Conservation (phyloP, 495 filamentous ascomycete species). For the Xylaria flabelliformis region DNA sequence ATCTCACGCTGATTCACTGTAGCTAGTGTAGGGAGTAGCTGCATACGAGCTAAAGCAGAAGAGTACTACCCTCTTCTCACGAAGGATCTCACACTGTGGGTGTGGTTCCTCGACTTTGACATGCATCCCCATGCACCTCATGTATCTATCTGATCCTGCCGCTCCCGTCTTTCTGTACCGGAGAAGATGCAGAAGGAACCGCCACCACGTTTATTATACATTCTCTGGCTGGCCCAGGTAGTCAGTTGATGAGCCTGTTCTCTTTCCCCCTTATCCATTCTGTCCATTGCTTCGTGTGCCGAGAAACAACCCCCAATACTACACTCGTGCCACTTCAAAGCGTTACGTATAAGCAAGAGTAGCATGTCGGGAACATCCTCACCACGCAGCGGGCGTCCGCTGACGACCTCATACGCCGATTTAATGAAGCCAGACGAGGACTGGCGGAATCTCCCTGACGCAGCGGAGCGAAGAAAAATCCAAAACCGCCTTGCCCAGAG, state of each 20-base stretch:
- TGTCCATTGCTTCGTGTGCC: background rate
- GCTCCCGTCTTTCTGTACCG: conserved; percentile 16
- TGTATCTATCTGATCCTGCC: conserved; percentile 17
- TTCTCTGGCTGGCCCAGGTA: conserved; percentile 20
- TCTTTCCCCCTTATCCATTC: conserved; percentile 4
- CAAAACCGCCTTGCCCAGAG: conserved; percentile 50
- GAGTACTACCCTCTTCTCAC: conserved; percentile 10
- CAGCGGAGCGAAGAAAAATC: conserved; percentile 45
- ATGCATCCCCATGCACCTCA: conserved; percentile 21
- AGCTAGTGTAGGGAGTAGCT: conserved; percentile 18
- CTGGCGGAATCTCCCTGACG: conserved; percentile 44
- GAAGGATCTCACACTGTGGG: conserved; percentile 30
- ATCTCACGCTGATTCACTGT: conserved; percentile 22
- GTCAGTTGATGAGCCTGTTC: background rate
- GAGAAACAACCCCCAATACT: background rate
- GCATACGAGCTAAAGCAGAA: conserved; percentile 22
- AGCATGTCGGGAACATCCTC: conserved; percentile 41
- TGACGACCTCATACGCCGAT: conserved; percentile 44
- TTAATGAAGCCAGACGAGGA: conserved; percentile 45
- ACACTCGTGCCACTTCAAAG: background rate
- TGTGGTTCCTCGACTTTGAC: conserved; percentile 10
- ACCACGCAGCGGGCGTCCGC: conserved; percentile 43
- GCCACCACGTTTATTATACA: conserved; percentile 27
- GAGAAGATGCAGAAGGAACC: conserved; percentile 14
- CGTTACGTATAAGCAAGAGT: background rate